Evolutionary conservation across 257 asterid species (phyloP).

Genomic region (Capsicum pubescens): DNA sequence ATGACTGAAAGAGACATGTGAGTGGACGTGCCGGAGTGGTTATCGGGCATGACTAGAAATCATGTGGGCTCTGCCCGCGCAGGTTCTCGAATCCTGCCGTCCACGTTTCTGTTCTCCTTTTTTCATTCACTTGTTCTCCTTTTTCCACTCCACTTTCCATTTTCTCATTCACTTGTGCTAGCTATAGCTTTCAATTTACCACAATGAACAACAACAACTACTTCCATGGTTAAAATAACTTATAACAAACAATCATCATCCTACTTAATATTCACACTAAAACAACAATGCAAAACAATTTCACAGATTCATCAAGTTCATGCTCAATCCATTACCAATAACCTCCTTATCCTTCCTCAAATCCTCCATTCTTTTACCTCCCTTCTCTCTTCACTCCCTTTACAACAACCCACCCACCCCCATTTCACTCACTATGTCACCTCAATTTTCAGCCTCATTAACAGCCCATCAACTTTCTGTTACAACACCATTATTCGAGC

Average conservation of each 20-base stretch:
- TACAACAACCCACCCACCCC: background rate
- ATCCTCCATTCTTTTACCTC: conserved; percentile 66
- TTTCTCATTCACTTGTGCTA: background rate
- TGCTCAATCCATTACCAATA: conserved; percentile 68
- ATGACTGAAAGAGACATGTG: too few relatives aligned
- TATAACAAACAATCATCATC: conserved; percentile 42
- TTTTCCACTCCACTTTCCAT: too few relatives aligned
- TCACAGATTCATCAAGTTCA: conserved; percentile 68
- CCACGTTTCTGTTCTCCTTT: conserved; percentile 50
- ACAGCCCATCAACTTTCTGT: conserved; percentile 61
- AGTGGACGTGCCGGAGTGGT: conserved; percentile 99
- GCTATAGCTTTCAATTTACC: background rate
- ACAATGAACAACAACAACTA: background rate
- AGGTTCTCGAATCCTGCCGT: conserved; percentile 99
- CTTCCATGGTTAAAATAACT: conserved; percentile 40
- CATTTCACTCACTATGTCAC: conserved; percentile 40
- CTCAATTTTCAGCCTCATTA: conserved; percentile 62
- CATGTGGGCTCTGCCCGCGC: conserved; percentile 99
- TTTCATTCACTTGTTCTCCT: too few relatives aligned
- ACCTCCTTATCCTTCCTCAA: conserved; percentile 62
- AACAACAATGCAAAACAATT: conserved; percentile 49
- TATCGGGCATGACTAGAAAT: conserved; percentile 99
- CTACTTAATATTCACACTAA: conserved; percentile 45
- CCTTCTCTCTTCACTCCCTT: conserved; percentile 32
- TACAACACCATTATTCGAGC: conserved; percentile 72